Percentiles rank a stretch among this genome's conserved stretches.
These are phyloP conservation scores for Salmacisia buchloeana DNA, from an alignment of 1,284 basidiomycete genomes.

Conservation along the genomic window DNA sequence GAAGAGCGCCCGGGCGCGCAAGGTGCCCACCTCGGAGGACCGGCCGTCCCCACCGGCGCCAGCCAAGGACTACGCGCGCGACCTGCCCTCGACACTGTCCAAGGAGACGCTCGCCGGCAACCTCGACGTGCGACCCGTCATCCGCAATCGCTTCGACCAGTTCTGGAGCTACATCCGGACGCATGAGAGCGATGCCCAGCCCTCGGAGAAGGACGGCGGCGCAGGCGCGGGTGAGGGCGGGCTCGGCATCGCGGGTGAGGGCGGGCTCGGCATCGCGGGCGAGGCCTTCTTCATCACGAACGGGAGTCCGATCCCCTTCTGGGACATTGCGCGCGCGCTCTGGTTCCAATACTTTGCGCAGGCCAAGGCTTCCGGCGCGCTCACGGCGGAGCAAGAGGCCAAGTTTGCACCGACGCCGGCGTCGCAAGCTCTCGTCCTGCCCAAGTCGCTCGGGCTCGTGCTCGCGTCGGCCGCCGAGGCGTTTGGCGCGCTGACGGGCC, in stretches of 20 bases:
- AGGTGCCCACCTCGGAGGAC: constrained; percentile 36
- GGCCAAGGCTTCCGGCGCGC: constrained; percentile 37
- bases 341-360: constrained; percentile 58
- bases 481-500: constrained; percentile 69
- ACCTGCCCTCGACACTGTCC: constrained; percentile 54
- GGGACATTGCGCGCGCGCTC: constrained; percentile 83
- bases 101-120: constrained; percentile 59
- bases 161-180: constrained; percentile 51
- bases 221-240: background rate
- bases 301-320: constrained; percentile 91
- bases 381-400: constrained; percentile 5
- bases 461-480: constrained; percentile 59
- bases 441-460: constrained; percentile 29
- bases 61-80: constrained; percentile 45
- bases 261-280: constrained; percentile 69
- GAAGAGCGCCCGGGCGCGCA: constrained; percentile 16
- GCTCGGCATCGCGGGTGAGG: constrained; percentile 61
- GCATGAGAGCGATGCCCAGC: background rate
- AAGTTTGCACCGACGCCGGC: constrained; percentile 12
- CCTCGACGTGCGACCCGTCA: constrained; percentile 57
- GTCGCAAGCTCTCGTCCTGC: constrained; percentile 32
- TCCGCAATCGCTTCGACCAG: constrained; percentile 65
- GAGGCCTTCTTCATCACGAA: constrained; percentile 97
- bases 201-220: background rate
- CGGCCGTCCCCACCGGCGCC: constrained; percentile 31